Evolutionary conservation across 768 basidiomycete species (phyloP).

Genomic region (Kwoniella sp.): DNA sequence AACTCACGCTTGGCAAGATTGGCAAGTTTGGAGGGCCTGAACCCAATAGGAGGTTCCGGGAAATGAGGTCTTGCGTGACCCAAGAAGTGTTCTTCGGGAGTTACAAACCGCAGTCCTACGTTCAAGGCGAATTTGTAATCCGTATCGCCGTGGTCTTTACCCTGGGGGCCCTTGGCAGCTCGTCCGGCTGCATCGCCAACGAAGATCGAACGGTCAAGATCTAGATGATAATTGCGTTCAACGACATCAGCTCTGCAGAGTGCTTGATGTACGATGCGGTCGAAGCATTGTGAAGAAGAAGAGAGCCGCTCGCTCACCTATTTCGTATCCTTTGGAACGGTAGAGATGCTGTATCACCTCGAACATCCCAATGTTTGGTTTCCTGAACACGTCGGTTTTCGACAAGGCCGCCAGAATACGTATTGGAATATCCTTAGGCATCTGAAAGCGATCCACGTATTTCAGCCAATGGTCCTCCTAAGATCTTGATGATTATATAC

Average conservation of each 20-base stretch:
- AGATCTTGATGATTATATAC: no score
- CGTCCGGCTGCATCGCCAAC: slow-evolving; percentile 91
- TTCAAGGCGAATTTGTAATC: slow-evolving; percentile 87
- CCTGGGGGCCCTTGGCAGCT: slow-evolving; percentile 33
- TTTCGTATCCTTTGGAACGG: slow-evolving; percentile 62
- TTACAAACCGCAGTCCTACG: slow-evolving; percentile 70
- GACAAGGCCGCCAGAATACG: slow-evolving; percentile 69
- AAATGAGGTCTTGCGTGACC: slow-evolving; percentile 57
- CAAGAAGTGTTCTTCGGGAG: slow-evolving; percentile 89
- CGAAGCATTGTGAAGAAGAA: no score
- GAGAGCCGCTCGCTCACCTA: slow-evolving; percentile 67
- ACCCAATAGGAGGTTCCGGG: slow-evolving; percentile 67
- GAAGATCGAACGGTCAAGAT: slow-evolving; percentile 70
- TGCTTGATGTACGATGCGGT: no score
- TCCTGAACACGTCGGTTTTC: slow-evolving; percentile 73
- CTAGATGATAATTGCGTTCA: no score
- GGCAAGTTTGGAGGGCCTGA: slow-evolving; percentile 63
- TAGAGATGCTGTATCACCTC: slow-evolving; percentile 69
- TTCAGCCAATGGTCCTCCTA: no score
- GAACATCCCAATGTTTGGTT: slow-evolving; percentile 89
- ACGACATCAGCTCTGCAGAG: no score
- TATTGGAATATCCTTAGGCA: slow-evolving; percentile 70
- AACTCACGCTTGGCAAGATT: slow-evolving; percentile 51
- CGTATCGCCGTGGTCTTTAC: slow-evolving; percentile 72
- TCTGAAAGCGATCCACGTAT: slow-evolving; percentile 62